Base-by-base conservation (phyloP, 2,329 filamentous ascomycete species). In the Aspergillus costaricaensis region DNA sequence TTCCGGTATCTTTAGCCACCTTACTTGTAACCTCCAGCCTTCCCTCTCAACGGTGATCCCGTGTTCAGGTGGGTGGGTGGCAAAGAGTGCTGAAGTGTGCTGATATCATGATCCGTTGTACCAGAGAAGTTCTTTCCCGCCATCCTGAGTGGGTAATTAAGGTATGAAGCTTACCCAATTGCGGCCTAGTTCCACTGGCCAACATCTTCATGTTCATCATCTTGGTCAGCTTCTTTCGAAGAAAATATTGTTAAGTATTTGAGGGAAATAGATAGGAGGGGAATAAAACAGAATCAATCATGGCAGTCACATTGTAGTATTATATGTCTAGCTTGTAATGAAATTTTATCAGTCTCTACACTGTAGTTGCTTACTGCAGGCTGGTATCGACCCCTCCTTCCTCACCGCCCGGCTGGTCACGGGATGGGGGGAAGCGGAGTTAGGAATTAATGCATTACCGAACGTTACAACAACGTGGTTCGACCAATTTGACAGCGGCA, bases 61-160 rank as follows among this genome's bases (percentile, higher is more conserved):
- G 51, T 36, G 36, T 21, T 19, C 27, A 32, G 53, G 23, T 27
- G 52, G 32, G 52, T 36, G 25, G 39, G 39, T 50, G 47, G 47
- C 47, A 30, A 30, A 55, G 41, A 55, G 30, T 9, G 32, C 39
- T 32, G 23, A 41, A 15, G n/a, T 43, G 53, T 43, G 38, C 43
- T 55, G 53, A 55, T 55, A 55, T 55, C 53, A 55, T 55, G 53
- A 55, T 55, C 47, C 25, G 47, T 50, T 30, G 47, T 50, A 50
- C 25, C 47, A 50, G 27, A 21, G 15, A 17, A 17, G 15, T 10
- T 17, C 15, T 50, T 19, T 44, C 47, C 47, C 23, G 47, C 14
- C 47, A 5, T 30, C 25, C 15, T 50, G 47, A 30, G 47, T 50
- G 47, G 47, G 47, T 27, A 49, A 50, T 53, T 36, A 21, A 38